Conservation (phyloP, 495 filamentous ascomycete species). For the Penicillium nucicola region DNA sequence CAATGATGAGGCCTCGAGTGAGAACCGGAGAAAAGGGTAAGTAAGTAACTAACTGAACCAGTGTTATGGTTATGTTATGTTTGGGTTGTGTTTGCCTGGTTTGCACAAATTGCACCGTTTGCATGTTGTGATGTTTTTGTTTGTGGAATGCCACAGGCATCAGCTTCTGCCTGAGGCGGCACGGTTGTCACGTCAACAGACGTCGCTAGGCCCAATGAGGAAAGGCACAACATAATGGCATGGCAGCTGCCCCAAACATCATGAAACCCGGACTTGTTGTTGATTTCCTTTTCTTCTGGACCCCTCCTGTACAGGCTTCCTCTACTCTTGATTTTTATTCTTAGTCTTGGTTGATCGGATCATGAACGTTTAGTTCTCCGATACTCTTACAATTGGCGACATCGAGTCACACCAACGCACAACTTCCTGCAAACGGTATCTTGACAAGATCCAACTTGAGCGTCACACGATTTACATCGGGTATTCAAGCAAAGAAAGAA, state of each 20-base stretch:
- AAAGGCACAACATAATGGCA: constrained; percentile 43
- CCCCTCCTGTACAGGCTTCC: constrained; percentile 14
- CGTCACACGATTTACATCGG: constrained; percentile 6
- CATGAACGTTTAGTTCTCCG: constrained; percentile 21
- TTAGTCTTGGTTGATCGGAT: constrained; percentile 14
- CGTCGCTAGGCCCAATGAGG: constrained; percentile 30
- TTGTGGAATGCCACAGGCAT: constrained; percentile 16
- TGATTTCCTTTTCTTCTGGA: constrained; percentile 19
- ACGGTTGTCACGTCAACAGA: constrained; percentile 44
- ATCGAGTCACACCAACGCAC: neutral
- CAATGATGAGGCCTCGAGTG: too few species aligned
- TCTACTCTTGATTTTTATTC: constrained; percentile 8
- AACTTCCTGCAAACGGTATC: neutral
- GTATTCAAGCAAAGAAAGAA: constrained; percentile 9
- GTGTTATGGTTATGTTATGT: neutral
- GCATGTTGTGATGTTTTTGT: constrained; percentile 8
- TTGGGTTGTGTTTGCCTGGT: too few species aligned
- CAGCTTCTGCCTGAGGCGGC: constrained; percentile 15
- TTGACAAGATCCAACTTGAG: neutral
- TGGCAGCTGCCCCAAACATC: constrained; percentile 39
- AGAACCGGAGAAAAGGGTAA: too few species aligned
- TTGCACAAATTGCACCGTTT: too few species aligned
- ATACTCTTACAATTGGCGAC: constrained; percentile 8
- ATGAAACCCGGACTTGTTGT: constrained; percentile 30
- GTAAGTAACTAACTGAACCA: too few species aligned